Conservation (phyloP, 495 filamentous ascomycete genomes). For the Xylaria telfairii region DNA sequence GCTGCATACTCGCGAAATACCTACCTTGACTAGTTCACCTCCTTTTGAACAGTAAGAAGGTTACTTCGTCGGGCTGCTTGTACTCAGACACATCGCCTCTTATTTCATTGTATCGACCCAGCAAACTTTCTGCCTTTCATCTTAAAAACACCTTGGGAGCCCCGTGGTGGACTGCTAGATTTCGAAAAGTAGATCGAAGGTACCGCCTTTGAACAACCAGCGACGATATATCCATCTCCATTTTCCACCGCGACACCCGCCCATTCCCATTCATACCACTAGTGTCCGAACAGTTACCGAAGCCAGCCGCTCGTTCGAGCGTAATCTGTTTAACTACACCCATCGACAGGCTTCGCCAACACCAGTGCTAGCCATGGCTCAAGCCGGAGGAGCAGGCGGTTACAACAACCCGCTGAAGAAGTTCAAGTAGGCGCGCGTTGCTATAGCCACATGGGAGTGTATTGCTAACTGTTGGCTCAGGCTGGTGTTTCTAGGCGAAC, state of each 20-base stretch:
- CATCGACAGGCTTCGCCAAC: constrained; percentile 20
- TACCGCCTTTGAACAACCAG: not conserved
- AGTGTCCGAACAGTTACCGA: not conserved
- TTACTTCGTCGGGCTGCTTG: not conserved
- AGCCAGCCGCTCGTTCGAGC: not conserved
- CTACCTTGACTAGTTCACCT: constrained; percentile 18
- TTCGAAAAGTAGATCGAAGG: not conserved
- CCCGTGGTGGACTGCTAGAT: not conserved
- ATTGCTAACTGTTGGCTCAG: constrained; percentile 51
- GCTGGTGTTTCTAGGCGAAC: constrained; percentile 95
- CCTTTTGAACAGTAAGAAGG: constrained; percentile 14
- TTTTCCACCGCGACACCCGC: not conserved
- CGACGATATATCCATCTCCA: constrained; percentile 2
- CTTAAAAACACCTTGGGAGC: not conserved
- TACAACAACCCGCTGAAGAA: constrained; percentile 99
- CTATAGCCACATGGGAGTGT: not conserved
- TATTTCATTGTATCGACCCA: constrained; percentile 7
- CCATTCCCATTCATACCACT: constrained; percentile 10
- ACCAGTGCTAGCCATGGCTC: constrained; percentile 47
- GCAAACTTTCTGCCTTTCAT: not conserved
- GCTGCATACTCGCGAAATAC: constrained; percentile 14
- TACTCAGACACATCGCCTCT: constrained; percentile 2
- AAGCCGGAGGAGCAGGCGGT: constrained; percentile 66
- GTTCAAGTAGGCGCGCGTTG: constrained; percentile 77
- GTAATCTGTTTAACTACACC: constrained; percentile 1